phyloP scores from a whole-genome alignment of 192 early-diverging fungal species.

The Podila epigama region DNA sequence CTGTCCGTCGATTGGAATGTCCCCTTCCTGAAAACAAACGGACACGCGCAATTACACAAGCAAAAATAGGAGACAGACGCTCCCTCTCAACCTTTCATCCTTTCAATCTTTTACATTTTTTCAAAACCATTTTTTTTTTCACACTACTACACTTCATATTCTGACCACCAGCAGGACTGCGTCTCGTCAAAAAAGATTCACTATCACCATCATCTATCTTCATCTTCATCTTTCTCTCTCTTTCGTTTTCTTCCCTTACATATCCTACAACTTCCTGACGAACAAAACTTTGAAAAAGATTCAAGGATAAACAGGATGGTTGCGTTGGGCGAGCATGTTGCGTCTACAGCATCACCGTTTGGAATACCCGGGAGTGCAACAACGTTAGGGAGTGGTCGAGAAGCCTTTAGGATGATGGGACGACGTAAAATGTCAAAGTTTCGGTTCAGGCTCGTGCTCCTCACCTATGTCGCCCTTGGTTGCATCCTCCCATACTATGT shows the following conservation, averaged over 20 bases:
- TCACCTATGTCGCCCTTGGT: conserved; percentile 21
- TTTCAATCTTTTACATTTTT: too few relatives aligned
- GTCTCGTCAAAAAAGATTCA: too few relatives aligned
- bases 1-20: neutral
- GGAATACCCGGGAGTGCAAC: neutral
- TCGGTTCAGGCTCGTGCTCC: conserved; percentile 11
- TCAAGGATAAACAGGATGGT: conserved; percentile 26
- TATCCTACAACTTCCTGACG: neutral
- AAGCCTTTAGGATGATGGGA: conserved; percentile 22
- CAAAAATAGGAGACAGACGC: too few relatives aligned
- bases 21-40: conserved; percentile 5
- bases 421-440: conserved; percentile 22
- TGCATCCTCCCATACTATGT: conserved; percentile 45
- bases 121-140: too few relatives aligned
- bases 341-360: conserved; percentile 7
- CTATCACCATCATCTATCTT: too few relatives aligned
- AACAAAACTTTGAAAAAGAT: too few relatives aligned
- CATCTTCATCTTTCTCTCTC: neutral
- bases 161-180: too few relatives aligned
- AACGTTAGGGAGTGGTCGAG: neutral
- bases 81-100: too few relatives aligned
- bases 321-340: conserved; percentile 4
- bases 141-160: too few relatives aligned
- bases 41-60: neutral
- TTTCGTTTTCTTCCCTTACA: neutral